Evolutionary conservation across 805 yeast genomes (phyloP), one percentile per base, ranked within the genome.

Genomic region (Saturnispora kantuleensis): DNA sequence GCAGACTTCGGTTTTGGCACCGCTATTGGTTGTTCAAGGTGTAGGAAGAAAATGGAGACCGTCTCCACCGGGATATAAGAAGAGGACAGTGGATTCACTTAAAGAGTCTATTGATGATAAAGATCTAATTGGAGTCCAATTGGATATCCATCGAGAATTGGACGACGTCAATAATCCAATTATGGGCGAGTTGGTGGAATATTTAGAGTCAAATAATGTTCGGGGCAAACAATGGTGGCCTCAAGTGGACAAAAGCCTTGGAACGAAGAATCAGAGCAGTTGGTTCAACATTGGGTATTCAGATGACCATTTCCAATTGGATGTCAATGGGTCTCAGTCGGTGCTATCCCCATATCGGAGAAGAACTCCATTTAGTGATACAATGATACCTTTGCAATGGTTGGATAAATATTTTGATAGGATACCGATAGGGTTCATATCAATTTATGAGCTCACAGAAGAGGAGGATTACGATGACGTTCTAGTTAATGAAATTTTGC

Each of bases 321-420:
- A 44, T 6, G 40, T 48, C 1, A 50, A 44, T 42, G 53, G 48
- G 9, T 45, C 53, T 1, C 41, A 42, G 1, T 64, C 71, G 1
- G 52, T 57, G 9, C 39, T 66, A 7, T 74, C 80, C 0, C 79
- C 81, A 2, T 60, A 66, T 39, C 62, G 63, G n/a, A 35, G 38
- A 10, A 59, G 60, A 3, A 64, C 73, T 0, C 52, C 56, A 1
- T 68, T 57, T 49, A 73, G 75, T 1, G 60, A 67, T 31, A 68
- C 70, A 0, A 50, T 76, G 1, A 53, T 76, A 29, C 64, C 72
- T 2, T 50, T 56, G 1, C 62, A 71, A 21, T 80, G 85, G 86
- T 47, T 77, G 11, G 65, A 67, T 31, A 78, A 76, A 52, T 75
- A 78, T 52, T 60, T 63, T 26, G 62, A 66, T n/a, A 45, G 61